Evolutionary conservation across 2,329 filamentous ascomycete species (phyloP).

Genomic region (Fusarium anguioides): DNA sequence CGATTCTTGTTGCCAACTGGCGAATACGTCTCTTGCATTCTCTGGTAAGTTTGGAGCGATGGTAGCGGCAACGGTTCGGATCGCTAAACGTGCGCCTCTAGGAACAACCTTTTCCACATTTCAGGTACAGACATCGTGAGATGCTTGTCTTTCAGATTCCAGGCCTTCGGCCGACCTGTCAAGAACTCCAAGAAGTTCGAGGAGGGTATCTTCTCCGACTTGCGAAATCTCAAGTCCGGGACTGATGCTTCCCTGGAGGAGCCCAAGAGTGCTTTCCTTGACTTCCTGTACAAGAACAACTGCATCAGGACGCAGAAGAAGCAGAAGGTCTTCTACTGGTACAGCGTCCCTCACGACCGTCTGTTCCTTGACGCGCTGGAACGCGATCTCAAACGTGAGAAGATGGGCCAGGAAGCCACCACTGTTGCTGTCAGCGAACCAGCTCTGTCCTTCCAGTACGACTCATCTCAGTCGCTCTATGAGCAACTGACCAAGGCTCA

Average conservation of each 20-base stretch:
- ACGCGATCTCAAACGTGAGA: conserved; percentile 97
- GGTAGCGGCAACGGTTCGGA: not conserved
- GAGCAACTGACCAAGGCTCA: conserved; percentile 99
- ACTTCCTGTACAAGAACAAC: conserved; percentile 99
- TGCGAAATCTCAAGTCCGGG: conserved; percentile 97
- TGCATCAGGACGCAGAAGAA: conserved; percentile 99
- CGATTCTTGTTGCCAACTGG: conserved; percentile 95
- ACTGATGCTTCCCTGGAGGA: conserved; percentile 98
- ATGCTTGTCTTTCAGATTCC: conserved; percentile 97
- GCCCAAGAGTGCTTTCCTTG: conserved; percentile 97
- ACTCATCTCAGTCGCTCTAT: conserved; percentile 98
- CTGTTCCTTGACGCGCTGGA: conserved; percentile 97
- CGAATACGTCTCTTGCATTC: conserved; percentile 97
- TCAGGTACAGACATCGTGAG: conserved; percentile 98
- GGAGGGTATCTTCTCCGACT: conserved; percentile 98
- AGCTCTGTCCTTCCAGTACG: conserved; percentile 97
- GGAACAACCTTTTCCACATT: conserved; percentile 98
- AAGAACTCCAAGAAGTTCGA: conserved; percentile 99
- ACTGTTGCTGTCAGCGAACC: conserved; percentile 97
- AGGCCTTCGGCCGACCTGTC: conserved; percentile 96
- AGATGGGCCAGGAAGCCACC: conserved; percentile 98
- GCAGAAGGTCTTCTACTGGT: conserved; percentile 99
- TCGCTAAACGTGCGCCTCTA: conserved; percentile 20
- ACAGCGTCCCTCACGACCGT: conserved; percentile 97
- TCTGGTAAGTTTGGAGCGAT: conserved; percentile 68